Evolutionary conservation across 805 yeast species (phyloP), one percentile per base, ranked within the genome.

Genomic region (Nakazawaea siamensis): DNA sequence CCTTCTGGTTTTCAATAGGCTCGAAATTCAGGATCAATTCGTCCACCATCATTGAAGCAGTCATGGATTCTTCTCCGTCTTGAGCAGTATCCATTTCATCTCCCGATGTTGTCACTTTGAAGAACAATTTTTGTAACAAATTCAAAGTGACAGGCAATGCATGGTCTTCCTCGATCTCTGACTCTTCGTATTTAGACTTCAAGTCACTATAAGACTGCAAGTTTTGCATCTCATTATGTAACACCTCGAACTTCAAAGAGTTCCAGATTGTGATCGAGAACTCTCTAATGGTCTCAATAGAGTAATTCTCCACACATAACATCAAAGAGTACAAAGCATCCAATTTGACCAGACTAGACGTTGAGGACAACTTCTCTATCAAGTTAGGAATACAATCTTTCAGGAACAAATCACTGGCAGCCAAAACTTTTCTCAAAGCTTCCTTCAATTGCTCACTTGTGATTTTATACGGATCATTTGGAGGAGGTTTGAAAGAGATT

Each of bases 401-500:
- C 1, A 88, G 85, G 52, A 77, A 82, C 4, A 64, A 44, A 2
- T 75, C 54, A 34, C 73, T 75, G 12, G 86, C 64, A 2, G 84
- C 64, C 29, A 86, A 64, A 3, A 88, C 79, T 1, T 49, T 45
- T 45, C 88, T 66, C 36, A 92, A 61, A 5, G 72, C 66, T 9
- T 48, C 29, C 50, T 84, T 85, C 45, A 94, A 63, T 35, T 86
- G 82, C 1, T 67, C 71, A 1, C 86, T 73, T 0, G 95, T 75
- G 43, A 86, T 82, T 42, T 78, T 75, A 52, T 87, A 86, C 0
- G 92, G 88, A 47, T 90, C 95, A 53, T 84, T 84, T 31, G 76
- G 73, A 3, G 97, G 95, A 1, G 97, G 95, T 39, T 77, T 78
- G 59, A 94, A 92, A 1, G 96, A 82, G 28, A 92, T 88, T 10